Evolutionary conservation across 768 basidiomycete genomes (phyloP), one percentile per base, ranked within the genome.

Genomic region (Amanita subjunquillea): DNA sequence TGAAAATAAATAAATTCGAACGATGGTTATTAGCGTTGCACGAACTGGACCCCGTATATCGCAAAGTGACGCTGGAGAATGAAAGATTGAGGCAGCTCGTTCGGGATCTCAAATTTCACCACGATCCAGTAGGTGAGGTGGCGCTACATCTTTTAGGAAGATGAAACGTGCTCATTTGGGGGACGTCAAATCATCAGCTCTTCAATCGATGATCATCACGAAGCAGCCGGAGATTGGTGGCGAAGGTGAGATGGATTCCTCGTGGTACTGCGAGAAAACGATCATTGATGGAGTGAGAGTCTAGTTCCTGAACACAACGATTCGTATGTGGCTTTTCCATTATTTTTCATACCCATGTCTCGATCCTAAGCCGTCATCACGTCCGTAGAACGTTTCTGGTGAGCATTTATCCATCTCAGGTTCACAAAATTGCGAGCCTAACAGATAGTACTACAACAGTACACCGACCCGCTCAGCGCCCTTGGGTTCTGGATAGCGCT

Each of bases 401-500:
- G 58, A 59, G 79, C 60, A 7, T 1, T 15, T 34, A 37, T 48
- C 6, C 50, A 34, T 36, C 3, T 53, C 30, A 22, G 25, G 30
- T 34, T 39, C 29, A 38, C 20, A 12, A 48, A 38, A 6, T 3
- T 43, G 25, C 12, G 10, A 30, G n/a, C 7, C 20, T 43, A 38
- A 27, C 38, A 17, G 23, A 8, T 8, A 9, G 6, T 1, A 9
- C 20, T 30, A 30, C 13, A 37, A 40, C 64, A 98, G 82, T 97
- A 95, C 68, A 96, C 94, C 7, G 74, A 87, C 38, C 96, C 96
- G 9, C 89, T 89, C 0, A 83, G 82, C 7, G 96, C 96, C 0
- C 77, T 98, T 20, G 96, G 96, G 2, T 91, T 94, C 64, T 99
- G 96, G 96, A 88, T 98, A 54, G 90, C 95, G 0, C 71, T 99